These are phyloP conservation scores for Mucuna pruriens DNA, from an alignment of 306 rosid species.

Conservation along the genomic window DNA sequence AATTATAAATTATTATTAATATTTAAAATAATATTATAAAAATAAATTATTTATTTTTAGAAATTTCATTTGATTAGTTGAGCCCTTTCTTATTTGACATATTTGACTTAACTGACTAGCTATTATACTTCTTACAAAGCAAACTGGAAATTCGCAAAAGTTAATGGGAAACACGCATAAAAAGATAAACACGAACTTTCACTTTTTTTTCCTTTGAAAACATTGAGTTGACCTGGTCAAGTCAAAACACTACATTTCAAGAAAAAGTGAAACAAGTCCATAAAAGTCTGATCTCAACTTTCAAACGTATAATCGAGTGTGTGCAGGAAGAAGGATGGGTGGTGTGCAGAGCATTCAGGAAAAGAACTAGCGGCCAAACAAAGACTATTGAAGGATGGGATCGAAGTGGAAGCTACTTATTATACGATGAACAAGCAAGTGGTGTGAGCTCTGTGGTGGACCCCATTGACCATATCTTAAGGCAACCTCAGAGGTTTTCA, in stretches of 20 bases:
- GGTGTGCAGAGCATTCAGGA: conserved; percentile 97
- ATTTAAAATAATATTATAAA: too few relatives aligned
- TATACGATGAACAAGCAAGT: conserved; percentile 65
- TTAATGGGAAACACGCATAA: conserved; percentile 32
- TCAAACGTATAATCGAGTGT: conserved; percentile 27
- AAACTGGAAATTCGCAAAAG: conserved; percentile 33
- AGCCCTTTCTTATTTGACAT: neutral
- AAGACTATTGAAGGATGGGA: conserved; percentile 75
- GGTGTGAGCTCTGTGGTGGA: conserved; percentile 51
- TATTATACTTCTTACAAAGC: conserved; percentile 48
- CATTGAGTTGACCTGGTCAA: conserved; percentile 30
- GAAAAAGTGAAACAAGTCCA: neutral
- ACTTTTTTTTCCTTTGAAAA: conserved; percentile 10
- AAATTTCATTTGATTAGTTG: neutral
- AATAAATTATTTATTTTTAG: too few relatives aligned
- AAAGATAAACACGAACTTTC: conserved; percentile 6
- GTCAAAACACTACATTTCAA: neutral
- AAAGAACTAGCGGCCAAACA: conserved; percentile 59
- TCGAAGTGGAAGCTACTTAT: conserved; percentile 62
- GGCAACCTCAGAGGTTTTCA: conserved; percentile 55
- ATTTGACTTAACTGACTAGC: conserved; percentile 40
- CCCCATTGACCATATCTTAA: conserved; percentile 61
- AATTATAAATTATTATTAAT: too few relatives aligned
- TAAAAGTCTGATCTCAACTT: conserved; percentile 2
- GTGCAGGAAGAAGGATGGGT: conserved; percentile 99